Conservation (phyloP, 768 basidiomycete species). For the Leccinum broughii region DNA sequence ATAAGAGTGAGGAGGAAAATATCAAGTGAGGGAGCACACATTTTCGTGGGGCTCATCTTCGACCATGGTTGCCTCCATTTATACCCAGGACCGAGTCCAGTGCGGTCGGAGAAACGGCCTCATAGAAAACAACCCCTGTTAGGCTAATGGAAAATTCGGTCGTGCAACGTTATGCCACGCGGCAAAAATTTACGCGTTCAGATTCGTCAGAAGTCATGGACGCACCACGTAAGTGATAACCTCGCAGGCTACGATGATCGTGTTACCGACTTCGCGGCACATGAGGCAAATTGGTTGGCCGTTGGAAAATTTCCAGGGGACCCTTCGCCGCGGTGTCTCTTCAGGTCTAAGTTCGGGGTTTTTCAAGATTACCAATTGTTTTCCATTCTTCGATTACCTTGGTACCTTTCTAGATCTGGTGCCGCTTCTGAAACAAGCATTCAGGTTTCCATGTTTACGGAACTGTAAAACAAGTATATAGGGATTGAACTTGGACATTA, state of each 20-base stretch:
- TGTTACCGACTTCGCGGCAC: conserved; percentile 13
- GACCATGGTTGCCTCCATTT: conserved; percentile 4
- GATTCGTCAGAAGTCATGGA: conserved; percentile 12
- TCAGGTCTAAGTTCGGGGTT: conserved; percentile 10
- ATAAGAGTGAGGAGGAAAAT: too few relatives aligned
- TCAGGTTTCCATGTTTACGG: conserved; percentile 7
- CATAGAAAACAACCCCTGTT: conserved; percentile 16
- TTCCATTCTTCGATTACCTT: conserved; percentile 20
- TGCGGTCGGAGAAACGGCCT: conserved; percentile 5
- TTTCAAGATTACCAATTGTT: conserved; percentile 22
- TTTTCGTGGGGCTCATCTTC: conserved; percentile 5
- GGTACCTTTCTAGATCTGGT: conserved; percentile 4
- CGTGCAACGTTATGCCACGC: conserved; percentile 8
- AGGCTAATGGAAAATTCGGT: not conserved
- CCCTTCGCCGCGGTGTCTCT: conserved; percentile 33
- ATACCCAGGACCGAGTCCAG: conserved; percentile 14
- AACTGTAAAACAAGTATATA: conserved; percentile 7
- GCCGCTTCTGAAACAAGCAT: conserved; percentile 18
- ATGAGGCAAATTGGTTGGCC: conserved; percentile 8
- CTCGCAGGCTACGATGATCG: conserved; percentile 22
- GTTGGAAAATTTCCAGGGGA: conserved; percentile 10
- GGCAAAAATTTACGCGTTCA: conserved; percentile 12
- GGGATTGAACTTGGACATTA: conserved; percentile 20
- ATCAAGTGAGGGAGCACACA: conserved; percentile 10
- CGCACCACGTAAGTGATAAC: conserved; percentile 29